Percentiles rank a stretch among this genome's conserved stretches.
Evolutionary conservation across 805 yeast genomes (phyloP).

Genomic region (Danielozyma ontarioensis): DNA sequence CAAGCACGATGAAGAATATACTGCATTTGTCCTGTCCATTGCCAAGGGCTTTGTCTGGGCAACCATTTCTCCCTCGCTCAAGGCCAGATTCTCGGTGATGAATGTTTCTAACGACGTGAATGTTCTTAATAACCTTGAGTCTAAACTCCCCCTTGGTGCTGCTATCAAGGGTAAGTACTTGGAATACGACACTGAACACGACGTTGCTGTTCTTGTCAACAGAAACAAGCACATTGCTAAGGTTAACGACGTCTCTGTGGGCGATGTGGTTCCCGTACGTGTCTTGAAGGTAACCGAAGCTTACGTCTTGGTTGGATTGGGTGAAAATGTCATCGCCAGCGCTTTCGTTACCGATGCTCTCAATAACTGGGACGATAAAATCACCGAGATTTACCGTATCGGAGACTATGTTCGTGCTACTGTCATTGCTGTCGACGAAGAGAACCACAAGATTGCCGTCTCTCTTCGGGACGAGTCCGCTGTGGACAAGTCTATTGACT

Average conservation of each 20-base stretch:
- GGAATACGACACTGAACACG: slow-evolving; percentile 49
- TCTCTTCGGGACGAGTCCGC: slow-evolving; percentile 52
- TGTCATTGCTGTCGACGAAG: slow-evolving; percentile 43
- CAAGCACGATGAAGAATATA: slow-evolving; percentile 44
- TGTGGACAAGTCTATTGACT: slow-evolving; percentile 44
- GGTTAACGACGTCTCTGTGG: slow-evolving; percentile 48
- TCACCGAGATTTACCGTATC: slow-evolving; percentile 43
- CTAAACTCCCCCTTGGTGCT: slow-evolving; percentile 65
- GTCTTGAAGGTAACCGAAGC: slow-evolving; percentile 54
- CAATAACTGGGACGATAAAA: slow-evolving; percentile 53
- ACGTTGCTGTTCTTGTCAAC: slow-evolving; percentile 45
- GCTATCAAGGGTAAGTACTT: slow-evolving; percentile 58
- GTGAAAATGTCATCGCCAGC: slow-evolving; percentile 56
- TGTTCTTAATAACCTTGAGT: slow-evolving; percentile 44
- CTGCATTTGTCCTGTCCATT: slow-evolving; percentile 63
- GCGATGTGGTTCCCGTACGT: slow-evolving; percentile 55
- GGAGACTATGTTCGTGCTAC: slow-evolving; percentile 57
- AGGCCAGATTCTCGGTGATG: slow-evolving; percentile 61
- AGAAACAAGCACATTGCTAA: slow-evolving; percentile 40
- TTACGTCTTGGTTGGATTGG: slow-evolving; percentile 63
- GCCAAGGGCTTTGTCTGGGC: slow-evolving; percentile 62
- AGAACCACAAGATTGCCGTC: slow-evolving; percentile 52
- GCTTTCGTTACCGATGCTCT: slow-evolving; percentile 75
- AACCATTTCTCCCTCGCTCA: slow-evolving; percentile 60
- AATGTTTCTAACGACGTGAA: slow-evolving; percentile 56